These are phyloP conservation scores for Hortiboletus campestris DNA, from an alignment of 768 basidiomycete genomes.

Conservation along the genomic window DNA sequence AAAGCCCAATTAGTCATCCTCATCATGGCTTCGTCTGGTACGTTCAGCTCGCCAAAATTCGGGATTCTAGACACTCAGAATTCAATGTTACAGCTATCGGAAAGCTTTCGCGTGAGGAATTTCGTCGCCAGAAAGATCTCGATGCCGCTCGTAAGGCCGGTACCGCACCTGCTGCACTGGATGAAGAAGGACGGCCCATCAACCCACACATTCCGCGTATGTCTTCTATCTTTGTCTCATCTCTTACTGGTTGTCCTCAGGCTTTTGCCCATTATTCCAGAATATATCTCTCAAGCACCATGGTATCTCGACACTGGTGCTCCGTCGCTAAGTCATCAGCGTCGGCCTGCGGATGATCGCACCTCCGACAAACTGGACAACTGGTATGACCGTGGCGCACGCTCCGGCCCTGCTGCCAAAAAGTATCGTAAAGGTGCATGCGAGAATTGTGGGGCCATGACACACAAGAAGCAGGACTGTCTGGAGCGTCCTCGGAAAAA, in stretches of 20 bases:
- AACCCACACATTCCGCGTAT: slow-evolving; percentile 98
- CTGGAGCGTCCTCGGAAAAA: slow-evolving; percentile 95
- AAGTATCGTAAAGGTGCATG: slow-evolving; percentile 98
- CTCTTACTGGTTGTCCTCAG: neutral
- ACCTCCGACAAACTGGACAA: slow-evolving; percentile 69
- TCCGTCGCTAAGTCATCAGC: slow-evolving; percentile 93
- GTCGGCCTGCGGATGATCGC: slow-evolving; percentile 63
- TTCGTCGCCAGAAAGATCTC: slow-evolving; percentile 91
- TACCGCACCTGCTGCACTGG: slow-evolving; percentile 93
- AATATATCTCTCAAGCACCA: slow-evolving; percentile 98
- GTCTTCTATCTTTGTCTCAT: slow-evolving; percentile 28
- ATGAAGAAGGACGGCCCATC: slow-evolving; percentile 93
- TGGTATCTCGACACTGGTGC: slow-evolving; percentile 97
- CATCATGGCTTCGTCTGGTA: slow-evolving; percentile 27
- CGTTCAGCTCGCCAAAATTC: neutral
- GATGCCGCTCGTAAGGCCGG: slow-evolving; percentile 98
- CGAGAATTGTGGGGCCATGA: slow-evolving; percentile 98
- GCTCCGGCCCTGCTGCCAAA: slow-evolving; percentile 87
- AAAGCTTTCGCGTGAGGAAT: slow-evolving; percentile 93
- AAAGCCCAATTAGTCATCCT: neutral
- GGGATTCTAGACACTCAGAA: neutral
- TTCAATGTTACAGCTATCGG: slow-evolving; percentile 44
- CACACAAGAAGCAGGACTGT: slow-evolving; percentile 89
- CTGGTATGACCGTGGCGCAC: slow-evolving; percentile 89
- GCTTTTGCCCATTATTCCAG: slow-evolving; percentile 37